Conservation (phyloP, 202 grass and related monocot species). For the Dendrocalamus latiflorus region DNA sequence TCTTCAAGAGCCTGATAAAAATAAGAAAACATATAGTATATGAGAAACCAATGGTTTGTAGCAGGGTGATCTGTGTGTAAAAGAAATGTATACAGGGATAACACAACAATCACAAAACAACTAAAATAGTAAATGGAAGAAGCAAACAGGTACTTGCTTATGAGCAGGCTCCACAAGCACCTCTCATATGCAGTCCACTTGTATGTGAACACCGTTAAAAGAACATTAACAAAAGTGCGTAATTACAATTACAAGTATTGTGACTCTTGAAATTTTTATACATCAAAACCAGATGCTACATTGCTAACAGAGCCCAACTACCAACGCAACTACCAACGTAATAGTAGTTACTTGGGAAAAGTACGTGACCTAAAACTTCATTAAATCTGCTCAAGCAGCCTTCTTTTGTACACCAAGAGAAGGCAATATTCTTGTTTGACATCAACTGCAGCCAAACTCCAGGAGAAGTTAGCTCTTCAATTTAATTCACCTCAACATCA, state of each 20-base stretch:
- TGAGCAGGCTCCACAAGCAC: too few species aligned
- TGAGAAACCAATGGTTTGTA: conserved; percentile 2
- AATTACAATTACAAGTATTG: background rate
- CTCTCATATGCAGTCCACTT: too few species aligned
- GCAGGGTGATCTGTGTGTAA: background rate
- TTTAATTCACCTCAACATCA: background rate
- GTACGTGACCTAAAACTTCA: background rate
- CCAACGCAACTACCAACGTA: too few species aligned
- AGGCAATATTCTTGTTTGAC: background rate
- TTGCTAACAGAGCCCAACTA: background rate
- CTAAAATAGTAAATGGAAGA: too few species aligned
- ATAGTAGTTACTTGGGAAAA: background rate
- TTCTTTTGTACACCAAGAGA: background rate
- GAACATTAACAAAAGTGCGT: too few species aligned
- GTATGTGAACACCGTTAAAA: too few species aligned
- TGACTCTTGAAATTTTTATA: background rate
- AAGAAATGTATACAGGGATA: background rate
- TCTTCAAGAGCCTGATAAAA: conserved; percentile 78
- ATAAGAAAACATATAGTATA: background rate
- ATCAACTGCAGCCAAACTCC: background rate
- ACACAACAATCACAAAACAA: background rate
- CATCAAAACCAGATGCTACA: background rate
- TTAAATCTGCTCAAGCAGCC: background rate
- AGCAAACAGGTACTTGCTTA: too few species aligned
- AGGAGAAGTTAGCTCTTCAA: background rate